Evolutionary conservation across 2,329 filamentous ascomycete species (phyloP).

Genomic region (Diaporthe aspalathi): DNA sequence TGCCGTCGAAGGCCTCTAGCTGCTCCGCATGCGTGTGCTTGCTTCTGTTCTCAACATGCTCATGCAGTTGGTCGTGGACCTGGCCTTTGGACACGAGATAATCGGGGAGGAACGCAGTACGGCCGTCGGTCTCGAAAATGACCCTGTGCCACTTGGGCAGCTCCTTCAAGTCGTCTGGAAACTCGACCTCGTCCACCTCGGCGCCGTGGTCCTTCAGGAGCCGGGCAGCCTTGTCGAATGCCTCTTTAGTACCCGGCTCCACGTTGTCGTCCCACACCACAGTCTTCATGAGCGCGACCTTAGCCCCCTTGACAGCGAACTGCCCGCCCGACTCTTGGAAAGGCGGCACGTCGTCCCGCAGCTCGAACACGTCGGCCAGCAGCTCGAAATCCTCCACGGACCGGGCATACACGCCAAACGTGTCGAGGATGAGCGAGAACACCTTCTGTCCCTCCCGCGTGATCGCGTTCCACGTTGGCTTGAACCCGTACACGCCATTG

Average conservation of each 20-base stretch:
- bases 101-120: constrained; percentile 64
- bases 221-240: constrained; percentile 54
- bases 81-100: constrained; percentile 60
- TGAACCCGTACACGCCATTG: constrained; percentile 73
- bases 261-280: constrained; percentile 28
- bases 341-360: constrained; percentile 61
- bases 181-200: constrained; percentile 64
- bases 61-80: constrained; percentile 57
- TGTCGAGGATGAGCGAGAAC: constrained; percentile 70
- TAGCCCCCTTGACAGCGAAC: constrained; percentile 31
- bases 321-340: background rate
- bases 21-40: constrained; percentile 59
- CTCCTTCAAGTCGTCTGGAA: constrained; percentile 61
- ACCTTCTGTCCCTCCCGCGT: constrained; percentile 71
- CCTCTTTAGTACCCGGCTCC: constrained; percentile 42
- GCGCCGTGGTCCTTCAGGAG: constrained; percentile 62
- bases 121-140: constrained; percentile 64
- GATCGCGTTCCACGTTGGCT: constrained; percentile 74
- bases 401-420: constrained; percentile 70
- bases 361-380: constrained; percentile 63
- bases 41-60: constrained; percentile 62
- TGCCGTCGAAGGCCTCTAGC: constrained; percentile 65
- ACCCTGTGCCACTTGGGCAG: constrained; percentile 64
- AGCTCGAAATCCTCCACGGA: constrained; percentile 68
- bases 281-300: constrained; percentile 34